Conservation (phyloP, 768 basidiomycete species). For the Termitomyces bulborhizus region DNA sequence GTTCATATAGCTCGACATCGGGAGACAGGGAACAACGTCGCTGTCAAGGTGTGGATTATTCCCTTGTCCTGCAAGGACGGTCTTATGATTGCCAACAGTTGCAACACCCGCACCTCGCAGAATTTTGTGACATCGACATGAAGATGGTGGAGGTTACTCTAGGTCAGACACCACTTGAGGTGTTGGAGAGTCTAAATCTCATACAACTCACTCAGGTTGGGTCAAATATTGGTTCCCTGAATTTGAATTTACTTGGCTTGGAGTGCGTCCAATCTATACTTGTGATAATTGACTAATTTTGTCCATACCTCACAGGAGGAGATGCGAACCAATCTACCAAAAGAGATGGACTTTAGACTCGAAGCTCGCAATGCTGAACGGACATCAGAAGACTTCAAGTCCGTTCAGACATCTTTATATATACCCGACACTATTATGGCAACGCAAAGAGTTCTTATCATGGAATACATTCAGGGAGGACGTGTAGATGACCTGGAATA, state of each 20-base stretch:
- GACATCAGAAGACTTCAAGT: conserved; percentile 61
- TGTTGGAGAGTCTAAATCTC: background rate
- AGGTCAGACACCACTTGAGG: conserved; percentile 30
- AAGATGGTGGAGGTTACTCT: conserved; percentile 74
- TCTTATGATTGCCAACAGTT: conserved; percentile 35
- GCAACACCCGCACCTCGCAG: conserved; percentile 90
- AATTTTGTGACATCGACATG: conserved; percentile 90
- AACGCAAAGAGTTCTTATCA: conserved; percentile 80
- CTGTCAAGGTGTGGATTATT: conserved; percentile 62
- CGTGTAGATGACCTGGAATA: conserved; percentile 86
- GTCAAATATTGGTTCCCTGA: conserved; percentile 93
- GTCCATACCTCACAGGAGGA: conserved; percentile 64
- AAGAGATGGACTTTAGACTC: conserved; percentile 92
- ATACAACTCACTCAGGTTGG: conserved; percentile 43
- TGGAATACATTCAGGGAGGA: conserved; percentile 92
- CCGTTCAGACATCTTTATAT: conserved; percentile 74
- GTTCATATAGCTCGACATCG: conserved; percentile 82
- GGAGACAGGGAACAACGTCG: conserved; percentile 67
- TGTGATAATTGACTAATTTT: conserved; percentile 17
- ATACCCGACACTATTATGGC: conserved; percentile 80
- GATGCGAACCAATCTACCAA: conserved; percentile 87
- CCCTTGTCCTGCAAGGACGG: background rate
- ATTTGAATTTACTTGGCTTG: conserved; percentile 93
- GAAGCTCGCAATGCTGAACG: conserved; percentile 85
- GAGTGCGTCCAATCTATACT: conserved; percentile 31